Base-by-base conservation (phyloP, 768 basidiomycete genomes). In the Asterophora lycoperdoides region DNA sequence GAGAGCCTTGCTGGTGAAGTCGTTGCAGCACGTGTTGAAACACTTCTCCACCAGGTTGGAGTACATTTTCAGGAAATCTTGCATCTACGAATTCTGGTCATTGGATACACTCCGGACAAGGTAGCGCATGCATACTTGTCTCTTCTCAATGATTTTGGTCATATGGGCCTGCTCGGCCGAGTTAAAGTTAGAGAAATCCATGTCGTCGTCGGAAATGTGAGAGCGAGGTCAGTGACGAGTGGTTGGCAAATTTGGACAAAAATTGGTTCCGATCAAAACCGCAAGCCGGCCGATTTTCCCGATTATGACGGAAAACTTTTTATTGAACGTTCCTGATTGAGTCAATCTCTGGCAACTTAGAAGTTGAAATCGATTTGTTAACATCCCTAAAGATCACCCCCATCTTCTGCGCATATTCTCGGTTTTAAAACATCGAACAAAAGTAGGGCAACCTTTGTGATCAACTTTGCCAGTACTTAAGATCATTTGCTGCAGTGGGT, bases 41-140 rank as follows among this genome's bases (percentile, higher is more conserved):
- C 95, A 99, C 58, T 90, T 84, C 66, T 98, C 95, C 28, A 94
- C 93, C 48, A 99, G 79, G 63, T 84, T 87, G 18, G 92, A 89
- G 70, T 99, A 98, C 69, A 98, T 85, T 62, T 78, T 80, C 76
- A 99, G 76, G 62, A 99, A 98, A 74, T 98, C 95, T 77, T 95
- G 91, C 93, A 99, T 95, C 94, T 98, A 32, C 63, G 8, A 50
- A 35, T 47, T 35, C 28, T 34, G 38, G 36, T 53, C 35, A 53
- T 20, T 46, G 36, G 43, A 35, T 44, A 33, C 18, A 28, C 36
- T 20, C 30, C 23, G 41, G 11, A 19, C 6, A n/a, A 15, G 34
- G 4, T 14, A 26, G 11, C 32, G 9, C 20, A 3, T 15, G 52
- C 74, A 48, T 51, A 87, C 94, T 85, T 98, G 95, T 76, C 90